Percentiles rank a stretch among this genome's conserved stretches.
Evolutionary conservation across 73 alveolate species (phyloP).

Genomic region (Paraurostyla sp.): DNA sequence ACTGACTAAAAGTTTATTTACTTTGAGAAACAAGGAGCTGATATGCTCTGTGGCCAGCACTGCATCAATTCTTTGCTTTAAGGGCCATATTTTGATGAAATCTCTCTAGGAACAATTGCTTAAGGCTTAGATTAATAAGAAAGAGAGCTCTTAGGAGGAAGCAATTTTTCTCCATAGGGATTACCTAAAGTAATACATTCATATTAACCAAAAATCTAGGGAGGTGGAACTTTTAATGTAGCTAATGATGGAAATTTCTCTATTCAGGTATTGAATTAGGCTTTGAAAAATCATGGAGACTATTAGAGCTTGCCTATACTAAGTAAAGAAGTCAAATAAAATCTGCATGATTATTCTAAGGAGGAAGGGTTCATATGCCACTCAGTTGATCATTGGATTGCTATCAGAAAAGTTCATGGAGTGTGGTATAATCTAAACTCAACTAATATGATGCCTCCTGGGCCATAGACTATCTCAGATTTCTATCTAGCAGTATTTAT

Average conservation of each 20-base stretch:
- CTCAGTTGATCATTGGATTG: constrained; percentile 95
- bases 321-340: constrained; percentile 78
- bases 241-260: constrained; percentile 95
- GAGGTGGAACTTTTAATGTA: constrained; percentile 86
- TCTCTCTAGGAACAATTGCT: constrained; percentile 85
- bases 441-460: constrained; percentile 86
- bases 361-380: constrained; percentile 94
- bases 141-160: constrained; percentile 69
- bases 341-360: constrained; percentile 64
- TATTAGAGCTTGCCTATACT: constrained; percentile 53
- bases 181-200: constrained; percentile 33
- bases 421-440: constrained; percentile 97
- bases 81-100: constrained; percentile 93
- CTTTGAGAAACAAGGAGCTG: constrained; percentile 96
- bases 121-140: constrained; percentile 85
- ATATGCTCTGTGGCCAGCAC: constrained; percentile 96
- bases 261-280: constrained; percentile 88
- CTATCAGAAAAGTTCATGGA: constrained; percentile 91
- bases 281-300: constrained; percentile 82
- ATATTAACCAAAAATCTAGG: constrained; percentile 21
- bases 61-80: constrained; percentile 89
- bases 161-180: constrained; percentile 62
- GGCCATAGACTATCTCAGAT: constrained; percentile 92
- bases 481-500: constrained; percentile 92
- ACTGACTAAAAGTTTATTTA: constrained; percentile 74